phyloP scores from a whole-genome alignment of 1,284 basidiomycete species.

The Wallemia mellicola region DNA sequence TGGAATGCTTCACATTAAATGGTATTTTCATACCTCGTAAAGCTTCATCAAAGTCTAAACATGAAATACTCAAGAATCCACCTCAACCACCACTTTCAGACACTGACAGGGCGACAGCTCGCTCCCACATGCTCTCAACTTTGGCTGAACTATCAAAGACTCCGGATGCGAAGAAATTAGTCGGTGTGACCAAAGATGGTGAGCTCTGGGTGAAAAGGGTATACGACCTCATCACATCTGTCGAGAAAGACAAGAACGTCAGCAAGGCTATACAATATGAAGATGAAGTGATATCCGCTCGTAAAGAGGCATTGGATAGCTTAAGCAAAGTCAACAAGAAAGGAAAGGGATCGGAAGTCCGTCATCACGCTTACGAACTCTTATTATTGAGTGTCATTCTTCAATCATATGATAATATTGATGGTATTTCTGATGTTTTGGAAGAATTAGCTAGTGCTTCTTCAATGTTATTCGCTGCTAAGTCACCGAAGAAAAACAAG shows the following conservation, averaged over 20 bases:
- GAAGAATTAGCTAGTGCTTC: constrained; percentile 5
- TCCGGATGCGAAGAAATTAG: not conserved
- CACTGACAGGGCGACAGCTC: constrained; percentile 30
- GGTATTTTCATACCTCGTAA: constrained; percentile 32
- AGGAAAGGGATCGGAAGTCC: constrained; percentile 15
- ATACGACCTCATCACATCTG: not conserved
- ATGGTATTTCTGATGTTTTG: constrained; percentile 26
- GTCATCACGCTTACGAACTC: constrained; percentile 27
- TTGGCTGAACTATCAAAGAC: constrained; percentile 34
- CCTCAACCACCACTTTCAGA: constrained; percentile 46
- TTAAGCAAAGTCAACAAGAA: not conserved
- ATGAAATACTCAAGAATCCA: constrained; percentile 18
- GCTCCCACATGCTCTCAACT: constrained; percentile 37
- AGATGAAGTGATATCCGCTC: not conserved
- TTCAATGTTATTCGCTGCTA: constrained; percentile 11
- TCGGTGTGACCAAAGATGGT: not conserved
- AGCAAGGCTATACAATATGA: not conserved
- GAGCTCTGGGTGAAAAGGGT: not conserved
- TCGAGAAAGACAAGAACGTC: not conserved
- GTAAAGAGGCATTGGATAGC: not conserved
- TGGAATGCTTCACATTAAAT: constrained; percentile 55
- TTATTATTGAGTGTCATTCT: constrained; percentile 36
- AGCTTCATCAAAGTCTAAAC: not conserved
- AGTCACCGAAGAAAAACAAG: constrained; percentile 12
- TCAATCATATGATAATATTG: constrained; percentile 34